Evolutionary conservation across 345 rosid species (phyloP), one percentile per base, ranked within the genome.

Genomic region (Lepidium sativum): DNA sequence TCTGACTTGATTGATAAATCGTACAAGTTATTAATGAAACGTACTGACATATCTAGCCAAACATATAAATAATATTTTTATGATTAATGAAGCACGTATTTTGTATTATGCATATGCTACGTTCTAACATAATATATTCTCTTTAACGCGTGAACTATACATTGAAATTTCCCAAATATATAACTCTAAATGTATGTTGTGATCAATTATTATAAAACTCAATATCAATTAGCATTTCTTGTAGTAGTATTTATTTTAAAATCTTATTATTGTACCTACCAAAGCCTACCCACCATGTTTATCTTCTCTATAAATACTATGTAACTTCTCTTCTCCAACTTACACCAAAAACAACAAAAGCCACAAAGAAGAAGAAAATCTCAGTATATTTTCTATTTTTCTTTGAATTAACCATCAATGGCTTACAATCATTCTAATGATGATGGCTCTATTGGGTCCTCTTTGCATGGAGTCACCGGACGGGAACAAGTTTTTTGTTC

Each of bases 381-480:
- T 25, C 5, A 25, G 29, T 4, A 25, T 25, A 25, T 25, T 25
- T 25, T 33, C 7, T 23, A 16, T 4, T 40, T 64, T 49, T 41
- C 38, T 56, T 32, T 32, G 15, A 32, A 18, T 32, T 14, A 47
- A 64, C 49, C 1, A 65, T 31, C 51, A 70, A 83, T 86, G 91
- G 82, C 47, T 47, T 25, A 53, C 2, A 55, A 61, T 2, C 29
- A 52, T 51, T 43, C 61, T 27, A 45, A 66, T 25, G 82, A 80
- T 40, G 86, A 6, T 1, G 68, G 72, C 44, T 59, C 67, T 34
- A 59, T 66, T 2, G 92, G 87, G 1, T 76, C 79, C 73, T 88
- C 91, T 49, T 77, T 81, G 83, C 89, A 91, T 64, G 89, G 86
- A 68, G 84, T 77, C 2, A 78, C 96, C 0, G 96, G 78, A 15